Conservation (phyloP, 192 early-diverging fungal genomes). For the Irineochytrium annulatum region DNA sequence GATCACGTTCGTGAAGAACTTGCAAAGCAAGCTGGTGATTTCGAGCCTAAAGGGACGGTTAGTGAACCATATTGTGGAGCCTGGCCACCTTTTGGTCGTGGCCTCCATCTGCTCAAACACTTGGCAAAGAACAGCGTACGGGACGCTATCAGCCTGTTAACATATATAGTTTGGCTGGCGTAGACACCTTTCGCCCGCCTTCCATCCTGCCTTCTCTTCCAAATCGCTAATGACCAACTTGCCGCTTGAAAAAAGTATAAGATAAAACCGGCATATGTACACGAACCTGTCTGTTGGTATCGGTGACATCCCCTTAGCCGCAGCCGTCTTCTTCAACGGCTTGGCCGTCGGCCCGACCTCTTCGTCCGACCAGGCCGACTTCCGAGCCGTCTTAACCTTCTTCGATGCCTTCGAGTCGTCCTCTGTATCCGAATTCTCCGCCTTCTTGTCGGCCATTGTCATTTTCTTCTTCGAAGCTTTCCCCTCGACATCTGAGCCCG, state of each 20-base stretch:
- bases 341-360: neutral
- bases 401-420: neutral
- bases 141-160: conserved; percentile 28
- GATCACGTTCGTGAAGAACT: conserved; percentile 69
- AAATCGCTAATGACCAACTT: neutral
- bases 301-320: neutral
- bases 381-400: neutral
- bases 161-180: neutral
- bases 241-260: neutral
- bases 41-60: conserved; percentile 45
- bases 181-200: neutral
- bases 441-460: too few relatives aligned
- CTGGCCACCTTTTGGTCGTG: conserved; percentile 73
- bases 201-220: neutral
- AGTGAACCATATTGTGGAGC: neutral
- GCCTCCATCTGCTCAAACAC: conserved; percentile 84
- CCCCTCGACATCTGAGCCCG: too few relatives aligned
- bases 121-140: conserved; percentile 83
- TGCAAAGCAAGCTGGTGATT: conserved; percentile 66
- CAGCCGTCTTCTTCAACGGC: neutral
- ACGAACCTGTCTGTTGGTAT: neutral
- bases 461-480: too few relatives aligned
- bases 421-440: too few relatives aligned
- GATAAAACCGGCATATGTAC: neutral
- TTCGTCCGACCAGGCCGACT: neutral